Percentiles rank a stretch among this genome's conserved stretches.
These are phyloP conservation scores for Forsythia suspensa DNA, from an alignment of 257 asterid genomes.

Conservation along the genomic window DNA sequence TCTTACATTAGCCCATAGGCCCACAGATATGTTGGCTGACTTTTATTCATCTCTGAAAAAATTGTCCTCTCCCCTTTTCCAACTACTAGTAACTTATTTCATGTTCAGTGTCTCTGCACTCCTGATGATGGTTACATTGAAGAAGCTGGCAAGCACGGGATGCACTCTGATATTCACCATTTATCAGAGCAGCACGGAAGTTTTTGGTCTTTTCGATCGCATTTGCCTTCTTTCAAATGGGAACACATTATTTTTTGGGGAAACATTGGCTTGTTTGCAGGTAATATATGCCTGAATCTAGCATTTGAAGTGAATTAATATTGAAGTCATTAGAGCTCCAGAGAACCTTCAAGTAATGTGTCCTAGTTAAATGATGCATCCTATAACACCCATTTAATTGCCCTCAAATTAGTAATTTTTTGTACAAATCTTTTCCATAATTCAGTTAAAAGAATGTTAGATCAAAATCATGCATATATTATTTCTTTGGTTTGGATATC, in stretches of 20 bases:
- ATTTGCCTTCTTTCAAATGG: conserved; percentile 99
- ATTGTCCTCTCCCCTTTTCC: background rate
- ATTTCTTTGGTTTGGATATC: conserved; percentile 3
- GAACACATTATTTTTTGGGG: conserved; percentile 96
- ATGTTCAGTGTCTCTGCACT: conserved; percentile 88
- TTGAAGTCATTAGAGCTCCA: background rate
- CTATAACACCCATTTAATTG: background rate
- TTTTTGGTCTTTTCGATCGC: conserved; percentile 96
- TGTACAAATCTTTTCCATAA: background rate
- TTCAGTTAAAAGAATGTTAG: conserved; percentile 2
- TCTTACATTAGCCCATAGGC: background rate
- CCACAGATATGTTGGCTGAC: background rate
- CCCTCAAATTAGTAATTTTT: background rate
- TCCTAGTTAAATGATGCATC: background rate
- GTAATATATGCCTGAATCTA: conserved; percentile 38
- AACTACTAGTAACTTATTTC: conserved; percentile 18
- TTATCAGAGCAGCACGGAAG: conserved; percentile 98
- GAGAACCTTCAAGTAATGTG: background rate
- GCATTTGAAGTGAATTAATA: conserved; percentile 2
- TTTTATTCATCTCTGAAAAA: background rate
- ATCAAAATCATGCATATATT: background rate
- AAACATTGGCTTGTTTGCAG: conserved; percentile 98
- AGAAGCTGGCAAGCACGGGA: conserved; percentile 97
- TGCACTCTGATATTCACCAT: conserved; percentile 95
- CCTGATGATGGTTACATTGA: conserved; percentile 96